phyloP scores from a whole-genome alignment of 139 green algal species.

The Yamagishiella unicocca region DNA sequence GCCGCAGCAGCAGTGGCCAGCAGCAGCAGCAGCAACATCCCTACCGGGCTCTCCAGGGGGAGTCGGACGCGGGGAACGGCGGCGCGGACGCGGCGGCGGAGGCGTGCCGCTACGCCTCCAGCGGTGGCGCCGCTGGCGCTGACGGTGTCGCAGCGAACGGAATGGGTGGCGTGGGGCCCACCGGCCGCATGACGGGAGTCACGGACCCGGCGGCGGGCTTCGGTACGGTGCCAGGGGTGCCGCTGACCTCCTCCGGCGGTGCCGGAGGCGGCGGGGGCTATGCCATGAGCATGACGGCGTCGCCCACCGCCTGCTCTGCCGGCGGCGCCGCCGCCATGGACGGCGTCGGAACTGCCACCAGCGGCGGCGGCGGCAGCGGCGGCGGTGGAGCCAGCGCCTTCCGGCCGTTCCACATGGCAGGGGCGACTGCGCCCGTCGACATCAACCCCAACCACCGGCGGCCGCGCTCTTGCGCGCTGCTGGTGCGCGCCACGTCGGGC shows the following conservation, averaged over 20 bases:
- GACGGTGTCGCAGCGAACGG: too few species aligned
- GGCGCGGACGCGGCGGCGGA: background rate
- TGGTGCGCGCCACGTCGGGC: slow-evolving; percentile 16
- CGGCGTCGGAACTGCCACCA: background rate
- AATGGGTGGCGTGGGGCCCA: too few species aligned
- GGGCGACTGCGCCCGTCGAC: background rate
- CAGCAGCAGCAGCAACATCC: background rate
- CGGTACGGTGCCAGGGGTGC: background rate
- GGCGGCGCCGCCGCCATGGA: background rate
- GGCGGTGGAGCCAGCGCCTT: slow-evolving; percentile 10
- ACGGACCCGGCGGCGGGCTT: background rate
- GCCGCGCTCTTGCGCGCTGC: slow-evolving; percentile 19
- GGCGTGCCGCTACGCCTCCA: background rate
- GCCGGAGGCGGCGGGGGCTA: background rate
- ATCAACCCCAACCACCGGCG: background rate
- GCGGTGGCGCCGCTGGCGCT: background rate
- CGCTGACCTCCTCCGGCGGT: background rate
- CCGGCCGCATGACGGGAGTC: too few species aligned
- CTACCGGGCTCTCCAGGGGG: background rate
- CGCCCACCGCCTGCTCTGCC: background rate
- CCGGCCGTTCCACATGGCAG: slow-evolving; percentile 13
- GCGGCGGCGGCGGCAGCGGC: background rate
- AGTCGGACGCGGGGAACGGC: background rate
- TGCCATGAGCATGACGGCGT: background rate
- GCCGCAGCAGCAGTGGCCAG: background rate